A percentile compares a stretch with the other conserved stretches of the same genome.
phyloP scores from a whole-genome alignment of 192 early-diverging fungal genomes.

The Dispira parvispora region DNA sequence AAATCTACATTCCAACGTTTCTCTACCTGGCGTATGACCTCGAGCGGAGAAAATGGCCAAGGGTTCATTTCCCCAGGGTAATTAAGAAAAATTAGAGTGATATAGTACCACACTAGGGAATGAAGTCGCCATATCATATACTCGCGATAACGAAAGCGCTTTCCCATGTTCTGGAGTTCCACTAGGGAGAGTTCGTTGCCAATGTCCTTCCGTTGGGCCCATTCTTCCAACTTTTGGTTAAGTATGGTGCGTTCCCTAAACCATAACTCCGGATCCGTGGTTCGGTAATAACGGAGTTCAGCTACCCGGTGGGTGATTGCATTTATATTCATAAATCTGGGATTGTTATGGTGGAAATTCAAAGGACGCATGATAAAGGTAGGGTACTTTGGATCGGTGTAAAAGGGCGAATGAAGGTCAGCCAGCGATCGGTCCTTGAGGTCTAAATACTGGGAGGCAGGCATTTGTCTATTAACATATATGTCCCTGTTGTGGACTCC shows the following conservation, averaged over 20 bases:
- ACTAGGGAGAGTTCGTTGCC: neutral
- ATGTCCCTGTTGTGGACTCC: neutral
- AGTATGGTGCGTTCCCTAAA: neutral
- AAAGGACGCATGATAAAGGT: neutral
- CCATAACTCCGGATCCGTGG: neutral
- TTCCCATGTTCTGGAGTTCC: neutral
- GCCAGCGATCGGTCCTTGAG: neutral
- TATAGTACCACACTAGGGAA: neutral
- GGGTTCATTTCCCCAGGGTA: neutral
- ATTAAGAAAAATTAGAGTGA: conserved; percentile 5
- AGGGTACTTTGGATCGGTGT: neutral
- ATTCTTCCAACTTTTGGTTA: conserved; percentile 6
- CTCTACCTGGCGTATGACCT: neutral
- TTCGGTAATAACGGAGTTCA: neutral
- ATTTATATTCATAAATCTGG: neutral
- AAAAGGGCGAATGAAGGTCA: conserved; percentile 4
- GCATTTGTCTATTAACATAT: neutral
- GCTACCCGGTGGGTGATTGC: conserved; percentile 7
- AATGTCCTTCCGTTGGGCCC: neutral
- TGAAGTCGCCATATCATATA: neutral
- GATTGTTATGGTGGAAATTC: neutral
- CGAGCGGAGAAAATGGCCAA: conserved; percentile 2
- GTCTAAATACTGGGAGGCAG: too few species aligned
- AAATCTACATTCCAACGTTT: too few species aligned
- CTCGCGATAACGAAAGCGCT: neutral